Percentiles rank a stretch among this genome's conserved stretches.
phyloP scores from a whole-genome alignment of 106 monocot genomes.

The Acorus calamus region DNA sequence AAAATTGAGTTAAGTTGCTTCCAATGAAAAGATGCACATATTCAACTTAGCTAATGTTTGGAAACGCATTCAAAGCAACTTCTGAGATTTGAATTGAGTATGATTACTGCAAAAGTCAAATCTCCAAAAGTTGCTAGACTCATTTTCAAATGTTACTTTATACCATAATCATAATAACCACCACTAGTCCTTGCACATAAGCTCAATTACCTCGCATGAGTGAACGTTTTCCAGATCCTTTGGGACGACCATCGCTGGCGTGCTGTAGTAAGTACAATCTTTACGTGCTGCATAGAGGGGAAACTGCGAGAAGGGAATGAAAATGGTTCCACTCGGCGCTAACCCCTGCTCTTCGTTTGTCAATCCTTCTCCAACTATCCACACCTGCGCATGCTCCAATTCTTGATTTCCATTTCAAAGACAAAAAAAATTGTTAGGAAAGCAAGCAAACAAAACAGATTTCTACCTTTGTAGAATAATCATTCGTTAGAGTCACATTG shows the following conservation, averaged over 20 bases:
- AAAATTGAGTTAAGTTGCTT: no score
- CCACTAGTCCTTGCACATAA: background rate
- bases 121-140: no score
- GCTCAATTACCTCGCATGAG: conserved; percentile 56
- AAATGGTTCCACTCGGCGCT: conserved; percentile 22
- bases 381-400: conserved; percentile 23
- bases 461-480: conserved; percentile 29
- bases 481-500: conserved; percentile 27
- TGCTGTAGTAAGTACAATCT: conserved; percentile 45
- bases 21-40: no score
- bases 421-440: no score
- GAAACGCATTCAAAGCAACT: no score
- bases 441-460: background rate
- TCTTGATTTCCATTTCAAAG: no score
- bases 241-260: conserved; percentile 62
- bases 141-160: no score
- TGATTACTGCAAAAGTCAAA: no score
- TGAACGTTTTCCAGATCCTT: conserved; percentile 58
- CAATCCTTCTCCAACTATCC: conserved; percentile 51
- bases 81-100: no score
- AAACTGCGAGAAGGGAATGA: conserved; percentile 69
- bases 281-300: conserved; percentile 25
- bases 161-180: no score
- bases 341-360: conserved; percentile 32
- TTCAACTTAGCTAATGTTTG: no score